These are phyloP conservation scores for Apiospora sp. DNA, from an alignment of 2,329 filamentous ascomycete genomes.

Conservation along the genomic window DNA sequence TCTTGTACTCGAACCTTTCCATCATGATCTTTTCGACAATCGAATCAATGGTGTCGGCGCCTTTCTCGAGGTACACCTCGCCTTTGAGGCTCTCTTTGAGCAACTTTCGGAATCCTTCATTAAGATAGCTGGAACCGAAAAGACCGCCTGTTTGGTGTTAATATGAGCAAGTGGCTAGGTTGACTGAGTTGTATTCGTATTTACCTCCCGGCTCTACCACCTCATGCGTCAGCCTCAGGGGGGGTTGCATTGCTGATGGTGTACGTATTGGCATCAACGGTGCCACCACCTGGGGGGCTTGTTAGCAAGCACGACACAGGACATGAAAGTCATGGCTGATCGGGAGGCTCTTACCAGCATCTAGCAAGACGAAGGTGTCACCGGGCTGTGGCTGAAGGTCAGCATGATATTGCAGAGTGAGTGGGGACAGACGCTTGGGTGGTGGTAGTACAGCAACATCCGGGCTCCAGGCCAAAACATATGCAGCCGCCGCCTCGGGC, in stretches of 20 bases:
- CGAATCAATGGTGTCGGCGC: conserved; percentile 31
- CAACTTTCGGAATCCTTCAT: conserved; percentile 36
- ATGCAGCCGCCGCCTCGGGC: conserved; percentile 41
- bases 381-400: background rate
- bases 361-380: conserved; percentile 3
- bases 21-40: conserved; percentile 32
- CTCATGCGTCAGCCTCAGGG: conserved; percentile 35
- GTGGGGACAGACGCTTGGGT: background rate
- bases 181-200: conserved; percentile 21
- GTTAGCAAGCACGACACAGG: background rate
- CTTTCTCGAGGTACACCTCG: conserved; percentile 39
- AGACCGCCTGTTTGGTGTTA: conserved; percentile 34
- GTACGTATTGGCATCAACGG: conserved; percentile 40
- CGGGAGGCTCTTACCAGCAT: background rate
- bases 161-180: background rate
- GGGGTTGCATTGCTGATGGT: conserved; percentile 36
- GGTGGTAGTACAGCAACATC: conserved; percentile 25
- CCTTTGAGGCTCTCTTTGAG: conserved; percentile 16
- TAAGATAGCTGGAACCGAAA: conserved; percentile 43
- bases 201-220: conserved; percentile 31
- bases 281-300: conserved; percentile 35
- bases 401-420: background rate
- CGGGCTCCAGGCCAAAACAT: conserved; percentile 32
- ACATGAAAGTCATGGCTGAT: background rate
- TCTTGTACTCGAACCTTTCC: conserved; percentile 31